phyloP scores from a whole-genome alignment of 495 filamentous ascomycete species.

The Penicillium turbatum region DNA sequence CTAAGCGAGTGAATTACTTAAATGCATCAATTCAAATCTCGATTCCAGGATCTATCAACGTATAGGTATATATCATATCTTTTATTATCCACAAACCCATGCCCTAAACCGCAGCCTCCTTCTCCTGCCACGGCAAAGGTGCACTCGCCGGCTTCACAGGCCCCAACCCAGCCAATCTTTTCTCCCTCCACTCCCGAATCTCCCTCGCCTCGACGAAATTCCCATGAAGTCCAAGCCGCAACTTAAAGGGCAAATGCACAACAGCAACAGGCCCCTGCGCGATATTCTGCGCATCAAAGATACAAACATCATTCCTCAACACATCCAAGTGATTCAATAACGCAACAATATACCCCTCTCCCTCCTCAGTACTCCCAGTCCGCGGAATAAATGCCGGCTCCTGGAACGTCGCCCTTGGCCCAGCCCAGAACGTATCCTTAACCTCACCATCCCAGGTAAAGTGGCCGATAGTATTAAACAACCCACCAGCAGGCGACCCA shows the following conservation, averaged over 20 bases:
- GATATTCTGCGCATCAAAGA: slow-evolving; percentile 47
- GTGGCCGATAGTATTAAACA: slow-evolving; percentile 42
- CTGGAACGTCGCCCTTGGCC: slow-evolving; percentile 47
- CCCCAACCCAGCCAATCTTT: not conserved
- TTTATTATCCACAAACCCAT: too few relatives aligned
- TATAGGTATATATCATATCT: too few relatives aligned
- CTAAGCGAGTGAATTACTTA: too few relatives aligned
- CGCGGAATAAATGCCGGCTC: slow-evolving; percentile 53
- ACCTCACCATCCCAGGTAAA: slow-evolving; percentile 31
- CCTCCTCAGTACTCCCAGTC: slow-evolving; percentile 26
- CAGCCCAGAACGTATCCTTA: slow-evolving; percentile 39
- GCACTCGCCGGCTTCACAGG: not conserved
- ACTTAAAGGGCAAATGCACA: slow-evolving; percentile 22
- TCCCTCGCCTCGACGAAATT: slow-evolving; percentile 17
- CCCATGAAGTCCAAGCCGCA: slow-evolving; percentile 13
- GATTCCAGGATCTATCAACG: too few relatives aligned
- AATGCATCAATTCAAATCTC: too few relatives aligned
- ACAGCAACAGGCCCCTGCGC: slow-evolving; percentile 39
- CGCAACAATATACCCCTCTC: slow-evolving; percentile 46
- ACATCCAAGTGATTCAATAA: slow-evolving; percentile 51
- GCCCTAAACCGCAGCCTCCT: too few relatives aligned
- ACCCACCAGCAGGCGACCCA: slow-evolving; percentile 10
- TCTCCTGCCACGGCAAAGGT: not conserved
- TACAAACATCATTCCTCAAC: slow-evolving; percentile 47
- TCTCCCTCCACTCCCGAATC: slow-evolving; percentile 4